Conservation (phyloP, 768 basidiomycete genomes). For the Naganishia friedmannii region DNA sequence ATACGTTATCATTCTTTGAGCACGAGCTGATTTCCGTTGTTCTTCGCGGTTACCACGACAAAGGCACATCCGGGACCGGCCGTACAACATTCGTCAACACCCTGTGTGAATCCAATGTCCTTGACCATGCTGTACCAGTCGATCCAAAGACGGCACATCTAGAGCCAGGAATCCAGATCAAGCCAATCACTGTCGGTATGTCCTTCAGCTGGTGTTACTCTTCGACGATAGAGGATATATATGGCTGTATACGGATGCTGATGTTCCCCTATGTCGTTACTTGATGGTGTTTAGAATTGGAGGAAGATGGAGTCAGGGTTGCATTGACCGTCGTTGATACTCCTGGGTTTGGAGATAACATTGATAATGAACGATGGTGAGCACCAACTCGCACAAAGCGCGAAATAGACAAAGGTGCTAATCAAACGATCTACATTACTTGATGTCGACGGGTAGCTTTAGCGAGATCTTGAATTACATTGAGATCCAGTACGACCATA, state of each 20-base stretch:
- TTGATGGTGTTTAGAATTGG: constrained; percentile 65
- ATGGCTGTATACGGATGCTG: no score
- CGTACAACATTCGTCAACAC: constrained; percentile 99
- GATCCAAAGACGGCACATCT: constrained; percentile 84
- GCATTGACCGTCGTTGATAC: constrained; percentile 98
- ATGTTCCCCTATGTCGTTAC: not conserved
- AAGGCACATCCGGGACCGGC: constrained; percentile 95
- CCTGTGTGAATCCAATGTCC: constrained; percentile 90
- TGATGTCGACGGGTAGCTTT: constrained; percentile 61
- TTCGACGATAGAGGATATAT: no score
- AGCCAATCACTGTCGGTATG: constrained; percentile 85
- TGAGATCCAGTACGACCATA: constrained; percentile 98
- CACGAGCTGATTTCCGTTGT: not conserved
- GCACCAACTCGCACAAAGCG: constrained; percentile 49
- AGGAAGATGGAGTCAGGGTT: constrained; percentile 97
- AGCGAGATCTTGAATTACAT: constrained; percentile 94
- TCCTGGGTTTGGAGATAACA: constrained; percentile 96
- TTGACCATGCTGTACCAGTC: constrained; percentile 51
- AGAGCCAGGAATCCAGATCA: constrained; percentile 90
- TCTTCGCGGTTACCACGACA: not conserved
- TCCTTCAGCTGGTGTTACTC: not conserved
- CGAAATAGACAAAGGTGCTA: constrained; percentile 5
- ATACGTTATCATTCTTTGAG: not conserved
- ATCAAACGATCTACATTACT: not conserved
- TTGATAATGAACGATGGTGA: constrained; percentile 97